Evolutionary conservation across 2,329 filamentous ascomycete species (phyloP).

Genomic region (Fusarium decemcellulare): DNA sequence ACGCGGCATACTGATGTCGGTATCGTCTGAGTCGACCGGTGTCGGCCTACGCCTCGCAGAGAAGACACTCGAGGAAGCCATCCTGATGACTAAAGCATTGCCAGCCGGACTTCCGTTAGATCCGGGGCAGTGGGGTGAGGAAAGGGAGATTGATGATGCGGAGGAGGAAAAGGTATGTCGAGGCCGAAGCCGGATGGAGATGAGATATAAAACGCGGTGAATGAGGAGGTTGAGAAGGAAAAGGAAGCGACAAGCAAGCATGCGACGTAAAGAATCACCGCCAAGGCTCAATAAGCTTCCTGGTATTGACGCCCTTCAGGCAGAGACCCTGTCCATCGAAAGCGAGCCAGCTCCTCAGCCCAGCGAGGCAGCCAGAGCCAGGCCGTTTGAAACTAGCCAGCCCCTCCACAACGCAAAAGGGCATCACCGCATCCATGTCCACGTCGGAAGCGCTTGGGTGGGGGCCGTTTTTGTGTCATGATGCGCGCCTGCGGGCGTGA

Average conservation of each 20-base stretch:
- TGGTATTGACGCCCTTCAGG: neutral
- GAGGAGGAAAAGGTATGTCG: neutral
- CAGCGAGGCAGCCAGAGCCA: conserved; percentile 25
- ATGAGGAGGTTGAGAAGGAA: conserved; percentile 4
- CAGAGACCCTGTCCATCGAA: neutral
- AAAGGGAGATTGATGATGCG: conserved; percentile 7
- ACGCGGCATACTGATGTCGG: conserved; percentile 45
- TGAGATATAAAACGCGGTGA: conserved; percentile 10
- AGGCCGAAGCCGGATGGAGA: neutral
- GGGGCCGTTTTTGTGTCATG: conserved; percentile 23
- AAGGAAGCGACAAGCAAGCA: neutral
- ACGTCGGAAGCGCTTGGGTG: conserved; percentile 14
- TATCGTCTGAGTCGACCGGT: conserved; percentile 48
- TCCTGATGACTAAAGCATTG: conserved; percentile 31
- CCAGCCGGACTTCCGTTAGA: neutral
- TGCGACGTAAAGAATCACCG: neutral
- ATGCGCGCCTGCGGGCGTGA: neutral
- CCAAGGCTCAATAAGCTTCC: neutral
- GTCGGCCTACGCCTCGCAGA: conserved; percentile 43
- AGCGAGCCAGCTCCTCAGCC: conserved; percentile 1
- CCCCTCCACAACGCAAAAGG: conserved; percentile 7
- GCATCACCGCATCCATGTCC: conserved; percentile 1
- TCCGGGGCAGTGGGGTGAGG: neutral
- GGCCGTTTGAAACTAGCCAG: neutral
- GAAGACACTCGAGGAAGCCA: conserved; percentile 42